phyloP scores from a whole-genome alignment of 1,139 yeast genomes.

The Kurtzmaniella quercitrusa region DNA sequence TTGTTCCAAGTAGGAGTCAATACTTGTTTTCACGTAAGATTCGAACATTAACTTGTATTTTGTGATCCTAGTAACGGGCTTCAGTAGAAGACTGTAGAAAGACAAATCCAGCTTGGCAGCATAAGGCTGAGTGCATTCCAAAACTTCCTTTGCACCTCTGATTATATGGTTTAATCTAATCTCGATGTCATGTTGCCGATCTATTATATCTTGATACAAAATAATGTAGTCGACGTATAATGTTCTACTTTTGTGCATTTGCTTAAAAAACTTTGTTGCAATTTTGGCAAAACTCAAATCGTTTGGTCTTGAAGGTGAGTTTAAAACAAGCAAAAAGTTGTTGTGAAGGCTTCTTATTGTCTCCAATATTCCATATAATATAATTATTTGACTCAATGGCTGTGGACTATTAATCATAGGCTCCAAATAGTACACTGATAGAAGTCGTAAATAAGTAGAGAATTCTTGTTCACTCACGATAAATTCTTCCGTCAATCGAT shows the following conservation, averaged over 20 bases:
- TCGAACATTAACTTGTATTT: slow-evolving; percentile 50
- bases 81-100: slow-evolving; percentile 47
- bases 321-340: slow-evolving; percentile 16
- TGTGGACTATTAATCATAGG: slow-evolving; percentile 17
- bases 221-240: slow-evolving; percentile 5
- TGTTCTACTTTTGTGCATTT: background rate
- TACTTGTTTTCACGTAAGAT: slow-evolving; percentile 25
- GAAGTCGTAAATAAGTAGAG: slow-evolving; percentile 36
- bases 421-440: slow-evolving; percentile 34
- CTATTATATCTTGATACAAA: slow-evolving; percentile 35
- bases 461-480: slow-evolving; percentile 45
- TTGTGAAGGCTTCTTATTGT: slow-evolving; percentile 24
- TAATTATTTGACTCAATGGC: background rate
- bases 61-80: slow-evolving; percentile 49
- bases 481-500: slow-evolving; percentile 42
- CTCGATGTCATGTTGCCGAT: slow-evolving; percentile 6
- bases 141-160: slow-evolving; percentile 17
- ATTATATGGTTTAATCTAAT: background rate
- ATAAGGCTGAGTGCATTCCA: slow-evolving; percentile 40
- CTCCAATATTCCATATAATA: slow-evolving; percentile 13
- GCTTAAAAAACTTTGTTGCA: background rate
- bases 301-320: no score
- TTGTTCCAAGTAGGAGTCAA: slow-evolving; percentile 2
- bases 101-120: slow-evolving; percentile 38
- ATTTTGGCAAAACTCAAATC: background rate